These are phyloP conservation scores for Parascedosporium putredinis DNA, from an alignment of 2,329 filamentous ascomycete species.

Conservation along the genomic window DNA sequence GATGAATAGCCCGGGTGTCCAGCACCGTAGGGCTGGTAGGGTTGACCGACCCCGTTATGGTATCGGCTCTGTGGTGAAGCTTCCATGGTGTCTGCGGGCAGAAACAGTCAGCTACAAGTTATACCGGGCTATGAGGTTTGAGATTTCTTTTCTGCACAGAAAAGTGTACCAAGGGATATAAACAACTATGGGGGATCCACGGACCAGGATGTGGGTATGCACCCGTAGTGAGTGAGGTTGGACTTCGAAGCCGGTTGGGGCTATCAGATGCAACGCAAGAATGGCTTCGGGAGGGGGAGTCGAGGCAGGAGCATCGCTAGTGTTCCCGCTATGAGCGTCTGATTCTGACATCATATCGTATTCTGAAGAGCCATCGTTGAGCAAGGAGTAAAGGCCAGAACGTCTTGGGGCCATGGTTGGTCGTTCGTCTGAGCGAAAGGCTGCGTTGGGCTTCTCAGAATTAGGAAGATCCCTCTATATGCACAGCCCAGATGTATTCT, in stretches of 20 bases:
- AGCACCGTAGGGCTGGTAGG: background rate
- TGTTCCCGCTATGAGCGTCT: background rate
- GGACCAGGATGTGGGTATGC: background rate
- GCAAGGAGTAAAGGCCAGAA: conserved; percentile 5
- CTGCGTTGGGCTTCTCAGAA: background rate
- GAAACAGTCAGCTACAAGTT: background rate
- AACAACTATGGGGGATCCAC: background rate
- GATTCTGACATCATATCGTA: background rate
- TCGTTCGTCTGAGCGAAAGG: no score
- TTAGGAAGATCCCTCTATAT: no score
- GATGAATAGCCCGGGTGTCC: background rate
- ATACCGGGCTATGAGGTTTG: background rate
- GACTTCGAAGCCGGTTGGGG: background rate
- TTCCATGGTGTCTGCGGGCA: background rate
- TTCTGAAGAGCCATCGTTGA: background rate
- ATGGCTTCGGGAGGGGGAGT: background rate
- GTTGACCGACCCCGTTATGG: background rate
- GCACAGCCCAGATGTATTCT: no score
- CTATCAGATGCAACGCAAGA: background rate
- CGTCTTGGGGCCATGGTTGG: conserved; percentile 4
- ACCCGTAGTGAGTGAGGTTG: background rate
- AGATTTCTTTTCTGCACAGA: background rate
- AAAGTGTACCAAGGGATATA: background rate
- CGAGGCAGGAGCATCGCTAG: background rate
- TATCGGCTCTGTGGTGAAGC: background rate